phyloP scores from a whole-genome alignment of 371 early-diverging fungal genomes.

The Capillidium rhysosporum region DNA sequence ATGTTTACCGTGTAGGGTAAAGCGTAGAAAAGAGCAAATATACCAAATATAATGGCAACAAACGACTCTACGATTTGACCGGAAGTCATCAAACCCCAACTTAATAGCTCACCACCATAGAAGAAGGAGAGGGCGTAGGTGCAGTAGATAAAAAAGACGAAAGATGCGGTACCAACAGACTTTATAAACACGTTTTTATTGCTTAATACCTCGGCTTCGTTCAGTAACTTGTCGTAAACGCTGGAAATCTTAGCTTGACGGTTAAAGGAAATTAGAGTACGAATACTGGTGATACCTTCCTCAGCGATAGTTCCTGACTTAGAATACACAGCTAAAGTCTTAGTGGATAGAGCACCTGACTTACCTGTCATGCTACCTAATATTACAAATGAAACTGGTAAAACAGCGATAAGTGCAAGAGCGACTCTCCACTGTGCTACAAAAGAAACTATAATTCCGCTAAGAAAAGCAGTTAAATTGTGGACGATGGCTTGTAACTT shows the following conservation, averaged over 20 bases:
- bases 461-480: constrained; percentile 1
- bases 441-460: constrained; percentile 28
- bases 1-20: constrained; percentile 10
- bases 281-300: constrained; percentile 17
- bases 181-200: constrained; percentile 19
- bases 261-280: constrained; percentile 70
- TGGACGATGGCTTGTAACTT: constrained; percentile 9
- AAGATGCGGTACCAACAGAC: constrained; percentile 31
- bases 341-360: constrained; percentile 9
- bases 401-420: constrained; percentile 26
- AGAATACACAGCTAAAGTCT: constrained; percentile 14
- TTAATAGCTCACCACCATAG: constrained; percentile 42
- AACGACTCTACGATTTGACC: constrained; percentile 39
- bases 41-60: constrained; percentile 23
- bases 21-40: constrained; percentile 9
- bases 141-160: constrained; percentile 38
- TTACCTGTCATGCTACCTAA: constrained; percentile 28
- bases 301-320: neutral
- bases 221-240: constrained; percentile 30
- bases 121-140: constrained; percentile 61
- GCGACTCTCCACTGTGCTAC: constrained; percentile 39
- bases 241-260: constrained; percentile 40
- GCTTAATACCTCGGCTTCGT: constrained; percentile 24
- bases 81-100: constrained; percentile 21
- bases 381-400: constrained; percentile 20